Conservation (phyloP, 2,329 filamentous ascomycete species). For the Fusarium falciforme region DNA sequence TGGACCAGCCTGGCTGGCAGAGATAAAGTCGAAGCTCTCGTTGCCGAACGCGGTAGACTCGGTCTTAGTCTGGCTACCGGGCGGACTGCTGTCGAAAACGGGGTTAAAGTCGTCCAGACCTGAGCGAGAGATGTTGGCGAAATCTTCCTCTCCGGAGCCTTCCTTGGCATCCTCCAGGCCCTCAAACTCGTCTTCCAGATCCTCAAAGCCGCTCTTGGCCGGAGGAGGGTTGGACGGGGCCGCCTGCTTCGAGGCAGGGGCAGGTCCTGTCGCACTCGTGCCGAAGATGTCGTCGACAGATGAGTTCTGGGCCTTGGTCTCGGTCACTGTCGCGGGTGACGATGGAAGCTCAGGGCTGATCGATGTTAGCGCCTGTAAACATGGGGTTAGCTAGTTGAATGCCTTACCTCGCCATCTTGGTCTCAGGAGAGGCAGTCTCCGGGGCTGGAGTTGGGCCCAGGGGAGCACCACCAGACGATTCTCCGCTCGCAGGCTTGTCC, state of each 20-base stretch:
- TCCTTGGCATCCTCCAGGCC: constrained; percentile 88
- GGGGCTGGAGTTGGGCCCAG: constrained; percentile 36
- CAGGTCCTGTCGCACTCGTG: constrained; percentile 42
- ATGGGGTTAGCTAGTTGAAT: no score
- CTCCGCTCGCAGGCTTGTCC: constrained; percentile 33
- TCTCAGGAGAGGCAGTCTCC: constrained; percentile 35
- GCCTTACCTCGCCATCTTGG: constrained; percentile 43
- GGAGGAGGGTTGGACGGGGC: constrained; percentile 47
- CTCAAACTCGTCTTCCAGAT: constrained; percentile 84
- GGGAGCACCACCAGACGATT: constrained; percentile 25
- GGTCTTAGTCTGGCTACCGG: constrained; percentile 65
- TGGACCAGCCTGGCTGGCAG: constrained; percentile 48
- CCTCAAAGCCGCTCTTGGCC: constrained; percentile 72
- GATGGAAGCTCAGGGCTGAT: constrained; percentile 46
- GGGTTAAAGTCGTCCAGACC: constrained; percentile 83
- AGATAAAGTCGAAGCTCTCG: constrained; percentile 71
- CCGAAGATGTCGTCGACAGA: constrained; percentile 58
- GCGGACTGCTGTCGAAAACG: constrained; percentile 79
- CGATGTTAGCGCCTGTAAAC: constrained; percentile 14
- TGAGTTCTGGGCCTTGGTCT: constrained; percentile 45
- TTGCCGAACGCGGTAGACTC: constrained; percentile 64
- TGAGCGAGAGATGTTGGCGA: constrained; percentile 78
- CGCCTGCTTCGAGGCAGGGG: constrained; percentile 45
- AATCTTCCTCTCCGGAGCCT: constrained; percentile 81
- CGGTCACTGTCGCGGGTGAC: constrained; percentile 48